These are phyloP conservation scores for Tetrahymena borealis DNA, from an alignment of 73 alveolate species.

Conservation along the genomic window DNA sequence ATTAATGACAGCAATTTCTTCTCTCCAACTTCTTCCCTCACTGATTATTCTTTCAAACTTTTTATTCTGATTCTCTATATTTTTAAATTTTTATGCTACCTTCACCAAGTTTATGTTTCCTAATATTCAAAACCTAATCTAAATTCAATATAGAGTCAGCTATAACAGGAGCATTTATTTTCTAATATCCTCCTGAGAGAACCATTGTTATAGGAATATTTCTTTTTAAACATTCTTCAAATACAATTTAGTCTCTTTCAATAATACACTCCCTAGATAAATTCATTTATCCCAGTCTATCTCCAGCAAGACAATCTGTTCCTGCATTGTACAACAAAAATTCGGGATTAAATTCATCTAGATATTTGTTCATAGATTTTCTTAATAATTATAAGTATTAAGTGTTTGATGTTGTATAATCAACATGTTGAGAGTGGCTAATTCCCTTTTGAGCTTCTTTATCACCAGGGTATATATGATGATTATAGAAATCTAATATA, in stretches of 20 bases:
- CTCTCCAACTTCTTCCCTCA: no score
- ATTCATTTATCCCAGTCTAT: constrained; percentile 61
- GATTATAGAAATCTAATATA: constrained; percentile 69
- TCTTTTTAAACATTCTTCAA: constrained; percentile 28
- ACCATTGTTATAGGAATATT: constrained; percentile 71
- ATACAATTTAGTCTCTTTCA: constrained; percentile 62
- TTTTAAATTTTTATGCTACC: no score
- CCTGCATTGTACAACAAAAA: constrained; percentile 83
- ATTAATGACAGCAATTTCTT: no score
- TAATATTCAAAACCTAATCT: not conserved
- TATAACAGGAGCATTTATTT: constrained; percentile 61
- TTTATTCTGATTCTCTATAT: no score
- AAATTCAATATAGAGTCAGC: constrained; percentile 41
- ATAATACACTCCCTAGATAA: constrained; percentile 50
- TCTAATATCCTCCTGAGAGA: constrained; percentile 80
- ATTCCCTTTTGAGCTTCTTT: constrained; percentile 61
- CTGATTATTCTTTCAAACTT: no score
- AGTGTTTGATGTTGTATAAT: constrained; percentile 36
- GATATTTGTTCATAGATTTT: constrained; percentile 1
- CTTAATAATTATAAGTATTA: constrained; percentile 30
- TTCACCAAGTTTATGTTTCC: no score
- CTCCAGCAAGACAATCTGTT: constrained; percentile 74
- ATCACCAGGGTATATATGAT: constrained; percentile 75
- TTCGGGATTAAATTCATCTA: constrained; percentile 54
- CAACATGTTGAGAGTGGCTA: constrained; percentile 17